Conservation (phyloP, 192 early-diverging fungal species). For the Coemansia sp. region DNA sequence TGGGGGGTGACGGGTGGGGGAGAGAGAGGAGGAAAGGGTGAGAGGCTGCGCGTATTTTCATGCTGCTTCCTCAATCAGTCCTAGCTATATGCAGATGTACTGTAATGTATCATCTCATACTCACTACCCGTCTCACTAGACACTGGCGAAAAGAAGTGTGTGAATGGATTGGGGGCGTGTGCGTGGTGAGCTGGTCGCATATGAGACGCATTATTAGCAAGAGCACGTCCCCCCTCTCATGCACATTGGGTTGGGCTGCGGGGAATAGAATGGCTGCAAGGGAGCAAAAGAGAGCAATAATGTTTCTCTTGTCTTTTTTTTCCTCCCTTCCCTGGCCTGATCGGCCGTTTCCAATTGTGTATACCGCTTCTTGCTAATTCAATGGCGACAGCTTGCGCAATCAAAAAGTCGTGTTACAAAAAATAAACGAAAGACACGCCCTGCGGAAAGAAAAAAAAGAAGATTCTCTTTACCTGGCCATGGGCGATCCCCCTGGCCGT, state of each 20-base stretch:
- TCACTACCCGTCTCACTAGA: slow-evolving; percentile 4
- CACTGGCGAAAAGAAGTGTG: not conserved
- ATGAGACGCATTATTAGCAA: not conserved
- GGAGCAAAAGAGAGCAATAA: not conserved
- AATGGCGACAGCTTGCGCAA: slow-evolving; percentile 19
- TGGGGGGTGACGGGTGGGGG: not conserved
- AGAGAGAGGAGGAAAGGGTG: not conserved
- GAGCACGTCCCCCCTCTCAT: not conserved
- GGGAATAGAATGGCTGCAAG: not conserved
- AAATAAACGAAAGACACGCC: not conserved
- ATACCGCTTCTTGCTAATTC: not conserved
- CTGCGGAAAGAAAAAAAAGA: not conserved
- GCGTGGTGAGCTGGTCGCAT: not conserved
- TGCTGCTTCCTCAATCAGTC: not conserved
- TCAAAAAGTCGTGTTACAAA: not conserved
- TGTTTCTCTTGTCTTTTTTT: not conserved
- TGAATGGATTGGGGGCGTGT: not conserved
- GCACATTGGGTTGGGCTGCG: not conserved
- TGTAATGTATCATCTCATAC: not conserved
- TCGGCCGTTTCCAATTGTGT: not conserved
- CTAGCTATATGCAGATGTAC: not conserved
- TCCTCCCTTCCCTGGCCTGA: not conserved
- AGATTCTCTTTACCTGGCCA: not conserved
- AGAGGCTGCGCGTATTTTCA: not conserved
- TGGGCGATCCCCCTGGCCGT: not conserved